phyloP scores from a whole-genome alignment of 2,329 filamentous ascomycete genomes.

The Neospermospora avenae region DNA sequence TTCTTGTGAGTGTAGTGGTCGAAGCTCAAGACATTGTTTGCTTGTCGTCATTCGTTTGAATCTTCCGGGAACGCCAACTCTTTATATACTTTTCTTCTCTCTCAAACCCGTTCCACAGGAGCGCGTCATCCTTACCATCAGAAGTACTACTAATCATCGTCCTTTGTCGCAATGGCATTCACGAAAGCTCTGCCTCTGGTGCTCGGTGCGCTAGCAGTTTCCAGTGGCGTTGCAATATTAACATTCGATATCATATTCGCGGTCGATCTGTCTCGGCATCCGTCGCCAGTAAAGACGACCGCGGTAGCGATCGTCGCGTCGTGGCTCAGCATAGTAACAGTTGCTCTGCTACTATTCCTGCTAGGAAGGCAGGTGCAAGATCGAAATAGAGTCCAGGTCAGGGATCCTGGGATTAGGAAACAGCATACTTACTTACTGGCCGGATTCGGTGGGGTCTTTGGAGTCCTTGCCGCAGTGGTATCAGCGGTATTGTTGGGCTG shows the following conservation, averaged over 20 bases:
- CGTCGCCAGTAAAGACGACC: conserved; percentile 13
- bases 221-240: conserved; percentile 29
- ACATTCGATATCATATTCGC: conserved; percentile 34
- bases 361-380: conserved; percentile 31
- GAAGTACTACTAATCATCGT: background rate
- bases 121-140: conserved; percentile 4
- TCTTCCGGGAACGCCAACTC: conserved; percentile 6
- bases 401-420: conserved; percentile 27
- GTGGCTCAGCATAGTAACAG: conserved; percentile 23
- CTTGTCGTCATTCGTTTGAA: conserved; percentile 28
- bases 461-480: conserved; percentile 26
- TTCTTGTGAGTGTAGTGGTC: conserved; percentile 11
- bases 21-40: conserved; percentile 25
- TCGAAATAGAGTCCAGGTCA: conserved; percentile 27
- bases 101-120: conserved; percentile 20
- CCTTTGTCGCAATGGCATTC: conserved; percentile 22
- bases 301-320: conserved; percentile 30
- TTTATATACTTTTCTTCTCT: conserved; percentile 14
- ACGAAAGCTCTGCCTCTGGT: conserved; percentile 24
- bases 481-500: conserved; percentile 28
- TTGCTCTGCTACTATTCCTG: conserved; percentile 25
- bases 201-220: conserved; percentile 31
- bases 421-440: conserved; percentile 30
- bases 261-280: conserved; percentile 20
- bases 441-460: conserved; percentile 27